phyloP scores from a whole-genome alignment of 2,329 filamentous ascomycete genomes.

The Thermomyces lanuginosus region DNA sequence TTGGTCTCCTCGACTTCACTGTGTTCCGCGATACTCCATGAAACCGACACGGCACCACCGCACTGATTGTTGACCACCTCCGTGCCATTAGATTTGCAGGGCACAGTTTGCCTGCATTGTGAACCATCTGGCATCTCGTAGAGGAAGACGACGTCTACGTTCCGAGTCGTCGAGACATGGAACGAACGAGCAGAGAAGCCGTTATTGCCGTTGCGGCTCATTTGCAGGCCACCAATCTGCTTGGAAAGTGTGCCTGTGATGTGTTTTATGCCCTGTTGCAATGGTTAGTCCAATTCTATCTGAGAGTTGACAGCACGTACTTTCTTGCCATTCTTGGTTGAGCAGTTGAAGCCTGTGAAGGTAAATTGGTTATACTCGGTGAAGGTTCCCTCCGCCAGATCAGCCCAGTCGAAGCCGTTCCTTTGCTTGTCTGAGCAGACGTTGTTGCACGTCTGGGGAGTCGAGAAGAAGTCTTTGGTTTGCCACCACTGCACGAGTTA shows the following conservation, averaged over 20 bases:
- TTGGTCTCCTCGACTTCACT: constrained; percentile 45
- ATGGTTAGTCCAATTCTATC: no score
- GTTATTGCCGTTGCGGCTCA: constrained; percentile 37
- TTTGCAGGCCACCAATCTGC: constrained; percentile 36
- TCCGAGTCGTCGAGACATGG: constrained; percentile 56
- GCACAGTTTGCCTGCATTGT: constrained; percentile 59
- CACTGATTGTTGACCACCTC: constrained; percentile 73
- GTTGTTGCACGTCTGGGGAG: constrained; percentile 59
- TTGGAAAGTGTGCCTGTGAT: constrained; percentile 39
- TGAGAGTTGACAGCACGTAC: constrained; percentile 9
- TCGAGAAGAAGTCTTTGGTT: constrained; percentile 41
- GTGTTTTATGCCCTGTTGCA: constrained; percentile 38
- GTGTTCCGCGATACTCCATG: constrained; percentile 46
- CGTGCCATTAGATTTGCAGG: constrained; percentile 52
- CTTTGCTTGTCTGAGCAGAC: constrained; percentile 56
- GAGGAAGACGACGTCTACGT: constrained; percentile 68
- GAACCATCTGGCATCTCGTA: constrained; percentile 74
- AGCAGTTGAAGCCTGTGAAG: constrained; percentile 58
- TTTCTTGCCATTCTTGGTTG: constrained; percentile 34
- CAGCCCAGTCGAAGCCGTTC: constrained; percentile 54
- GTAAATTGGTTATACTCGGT: constrained; percentile 52
- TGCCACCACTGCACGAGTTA: constrained; percentile 28
- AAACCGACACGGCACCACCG: constrained; percentile 72
- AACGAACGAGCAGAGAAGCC: constrained; percentile 61
- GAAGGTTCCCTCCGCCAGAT: constrained; percentile 46